These are phyloP conservation scores for Debaryomyces castellii DNA, from an alignment of 805 yeast species.

Conservation along the genomic window DNA sequence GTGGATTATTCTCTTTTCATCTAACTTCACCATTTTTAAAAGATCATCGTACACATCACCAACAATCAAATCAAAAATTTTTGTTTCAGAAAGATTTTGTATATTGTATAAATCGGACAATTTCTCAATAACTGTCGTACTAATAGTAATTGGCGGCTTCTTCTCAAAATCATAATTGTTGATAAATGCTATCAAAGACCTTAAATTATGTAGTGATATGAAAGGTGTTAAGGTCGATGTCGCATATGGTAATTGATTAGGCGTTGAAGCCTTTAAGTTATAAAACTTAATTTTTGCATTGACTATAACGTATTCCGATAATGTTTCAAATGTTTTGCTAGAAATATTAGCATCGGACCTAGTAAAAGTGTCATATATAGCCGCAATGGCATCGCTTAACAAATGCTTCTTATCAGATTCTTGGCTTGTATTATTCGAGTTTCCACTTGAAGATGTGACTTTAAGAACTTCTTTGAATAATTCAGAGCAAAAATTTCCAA, in stretches of 20 bases:
- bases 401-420: conserved; percentile 20
- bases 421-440: conserved; percentile 2
- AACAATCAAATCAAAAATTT: conserved; percentile 49
- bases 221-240: conserved; percentile 52
- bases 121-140: conserved; percentile 41
- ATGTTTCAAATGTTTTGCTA: conserved; percentile 4
- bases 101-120: conserved; percentile 37
- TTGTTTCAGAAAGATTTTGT: conserved; percentile 40
- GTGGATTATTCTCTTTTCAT: conserved; percentile 46
- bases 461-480: conserved; percentile 25
- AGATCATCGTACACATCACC: conserved; percentile 60
- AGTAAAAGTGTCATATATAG: conserved; percentile 40
- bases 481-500: conserved; percentile 25
- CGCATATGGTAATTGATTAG: conserved; percentile 49
- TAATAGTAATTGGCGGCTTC: conserved; percentile 30
- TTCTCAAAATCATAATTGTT: conserved; percentile 35
- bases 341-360: conserved; percentile 10
- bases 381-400: conserved; percentile 40
- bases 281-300: conserved; percentile 65
- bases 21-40: conserved; percentile 51
- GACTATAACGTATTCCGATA: conserved; percentile 56
- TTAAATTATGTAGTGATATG: conserved; percentile 56
- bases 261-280: conserved; percentile 59
- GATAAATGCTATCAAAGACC: conserved; percentile 60
- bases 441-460: conserved; percentile 11